Percentiles rank a stretch among this genome's conserved stretches.
Conservation (phyloP, 176 grass and related monocot species). For the Oryza brachyantha region DNA sequence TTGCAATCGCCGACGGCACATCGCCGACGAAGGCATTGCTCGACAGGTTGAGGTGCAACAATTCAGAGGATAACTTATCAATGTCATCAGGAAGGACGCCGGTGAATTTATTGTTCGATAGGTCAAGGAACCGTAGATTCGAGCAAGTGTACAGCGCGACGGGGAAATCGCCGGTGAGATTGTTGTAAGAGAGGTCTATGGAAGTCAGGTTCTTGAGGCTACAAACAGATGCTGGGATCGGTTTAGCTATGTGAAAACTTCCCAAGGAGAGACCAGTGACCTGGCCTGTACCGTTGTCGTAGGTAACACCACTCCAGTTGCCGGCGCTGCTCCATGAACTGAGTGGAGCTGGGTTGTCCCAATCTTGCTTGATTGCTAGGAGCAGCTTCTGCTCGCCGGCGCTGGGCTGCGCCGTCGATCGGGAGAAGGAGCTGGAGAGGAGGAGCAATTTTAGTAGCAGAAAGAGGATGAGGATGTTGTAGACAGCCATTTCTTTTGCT, state of each 20-base stretch:
- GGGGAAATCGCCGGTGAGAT: slow-evolving; percentile 39
- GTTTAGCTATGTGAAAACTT: not conserved
- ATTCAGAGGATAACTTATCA: slow-evolving; percentile 12
- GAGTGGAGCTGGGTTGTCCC: slow-evolving; percentile 37
- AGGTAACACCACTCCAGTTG: slow-evolving; percentile 38
- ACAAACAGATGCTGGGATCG: slow-evolving; percentile 43
- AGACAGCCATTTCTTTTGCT: not conserved
- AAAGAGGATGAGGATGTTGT: not conserved
- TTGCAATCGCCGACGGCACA: slow-evolving; percentile 23
- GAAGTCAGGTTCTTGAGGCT: slow-evolving; percentile 13
- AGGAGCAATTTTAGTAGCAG: not conserved
- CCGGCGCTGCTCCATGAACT: slow-evolving; percentile 44
- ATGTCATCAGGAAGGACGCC: slow-evolving; percentile 34
- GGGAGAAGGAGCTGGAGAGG: not conserved
- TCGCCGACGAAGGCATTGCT: slow-evolving; percentile 46
- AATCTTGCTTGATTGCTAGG: slow-evolving; percentile 24
- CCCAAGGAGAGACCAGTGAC: slow-evolving; percentile 5
- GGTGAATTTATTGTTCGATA: slow-evolving; percentile 46
- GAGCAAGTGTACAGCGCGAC: slow-evolving; percentile 41
- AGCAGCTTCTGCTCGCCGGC: not conserved
- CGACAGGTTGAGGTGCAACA: slow-evolving; percentile 37
- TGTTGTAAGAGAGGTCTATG: slow-evolving; percentile 50
- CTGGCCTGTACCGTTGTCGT: not conserved
- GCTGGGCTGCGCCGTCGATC: not conserved
- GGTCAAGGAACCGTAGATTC: slow-evolving; percentile 29